Conservation (phyloP, 1,139 yeast genomes). For the Kurtzmaniella quercitrusa region DNA sequence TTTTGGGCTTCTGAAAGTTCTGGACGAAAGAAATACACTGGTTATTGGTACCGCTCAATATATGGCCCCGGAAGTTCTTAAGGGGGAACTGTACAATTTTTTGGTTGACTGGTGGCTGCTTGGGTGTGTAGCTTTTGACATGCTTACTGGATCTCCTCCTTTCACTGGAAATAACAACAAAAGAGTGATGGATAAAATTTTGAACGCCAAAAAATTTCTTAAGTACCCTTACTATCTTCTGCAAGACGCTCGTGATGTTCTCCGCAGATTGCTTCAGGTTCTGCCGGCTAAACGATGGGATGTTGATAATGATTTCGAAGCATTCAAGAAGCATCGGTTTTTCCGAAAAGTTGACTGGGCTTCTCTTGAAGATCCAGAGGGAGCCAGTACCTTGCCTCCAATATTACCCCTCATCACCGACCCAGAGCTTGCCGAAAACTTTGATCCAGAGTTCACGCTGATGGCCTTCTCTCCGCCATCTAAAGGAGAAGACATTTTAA, state of each 20-base stretch:
- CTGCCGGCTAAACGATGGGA: conserved; percentile 74
- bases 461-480: conserved; percentile 51
- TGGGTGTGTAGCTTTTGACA: conserved; percentile 84
- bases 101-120: conserved; percentile 97
- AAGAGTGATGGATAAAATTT: conserved; percentile 74
- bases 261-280: conserved; percentile 68
- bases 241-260: conserved; percentile 78
- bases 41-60: conserved; percentile 94
- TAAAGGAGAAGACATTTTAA: conserved; percentile 26
- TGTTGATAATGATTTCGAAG: conserved; percentile 49
- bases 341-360: conserved; percentile 80
- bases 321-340: conserved; percentile 66
- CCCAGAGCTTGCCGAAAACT: conserved; percentile 86
- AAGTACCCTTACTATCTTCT: conserved; percentile 80
- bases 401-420: conserved; percentile 83
- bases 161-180: conserved; percentile 87
- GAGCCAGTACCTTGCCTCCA: conserved; percentile 55
- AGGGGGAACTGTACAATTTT: conserved; percentile 80
- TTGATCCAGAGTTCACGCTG: conserved; percentile 83
- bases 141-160: conserved; percentile 91
- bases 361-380: conserved; percentile 45
- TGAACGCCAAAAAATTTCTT: conserved; percentile 58
- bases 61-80: conserved; percentile 93
- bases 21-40: conserved; percentile 51
- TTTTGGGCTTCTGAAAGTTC: conserved; percentile 84